phyloP scores from a whole-genome alignment of 208 protist species.

The Acanthamoeba triangularis region DNA sequence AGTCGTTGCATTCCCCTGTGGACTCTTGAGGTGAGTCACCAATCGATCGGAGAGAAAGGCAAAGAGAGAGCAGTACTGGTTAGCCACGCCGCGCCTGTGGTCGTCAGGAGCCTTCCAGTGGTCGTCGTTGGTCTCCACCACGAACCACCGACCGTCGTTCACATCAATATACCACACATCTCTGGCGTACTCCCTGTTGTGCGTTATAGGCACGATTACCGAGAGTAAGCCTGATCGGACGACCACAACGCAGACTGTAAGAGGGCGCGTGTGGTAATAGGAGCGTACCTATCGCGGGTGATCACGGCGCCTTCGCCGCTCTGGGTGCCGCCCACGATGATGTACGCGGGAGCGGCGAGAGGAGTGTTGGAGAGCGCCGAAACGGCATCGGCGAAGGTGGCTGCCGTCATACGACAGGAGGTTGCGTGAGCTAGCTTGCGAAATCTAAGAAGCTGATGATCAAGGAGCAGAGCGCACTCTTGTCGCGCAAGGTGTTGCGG shows the following conservation, averaged over 20 bases:
- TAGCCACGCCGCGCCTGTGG: neutral
- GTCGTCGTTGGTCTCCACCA: slow-evolving; percentile 40
- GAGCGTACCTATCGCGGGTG: slow-evolving; percentile 24
- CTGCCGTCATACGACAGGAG: neutral
- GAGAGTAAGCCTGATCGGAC: neutral
- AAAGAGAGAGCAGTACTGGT: neutral
- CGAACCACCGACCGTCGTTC: slow-evolving; percentile 34
- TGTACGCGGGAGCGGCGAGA: slow-evolving; percentile 43
- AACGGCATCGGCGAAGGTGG: slow-evolving; percentile 19
- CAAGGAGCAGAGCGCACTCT: neutral
- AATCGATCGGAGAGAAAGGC: neutral
- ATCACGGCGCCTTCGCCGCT: slow-evolving; percentile 40
- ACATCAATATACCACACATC: slow-evolving; percentile 47
- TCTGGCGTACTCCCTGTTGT: neutral
- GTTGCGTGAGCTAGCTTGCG: neutral
- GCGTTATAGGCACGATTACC: neutral
- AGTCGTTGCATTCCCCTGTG: neutral
- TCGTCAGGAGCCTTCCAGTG: slow-evolving; percentile 28
- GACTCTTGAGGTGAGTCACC: neutral
- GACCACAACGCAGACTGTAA: neutral
- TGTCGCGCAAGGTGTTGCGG: slow-evolving; percentile 1
- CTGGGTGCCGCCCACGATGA: slow-evolving; percentile 39
- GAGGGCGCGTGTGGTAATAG: too few species aligned
- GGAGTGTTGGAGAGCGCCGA: neutral
- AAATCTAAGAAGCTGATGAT: too few species aligned